Evolutionary conservation across 306 rosid species (phyloP).

Genomic region (Lithocarpus polystachyus): DNA sequence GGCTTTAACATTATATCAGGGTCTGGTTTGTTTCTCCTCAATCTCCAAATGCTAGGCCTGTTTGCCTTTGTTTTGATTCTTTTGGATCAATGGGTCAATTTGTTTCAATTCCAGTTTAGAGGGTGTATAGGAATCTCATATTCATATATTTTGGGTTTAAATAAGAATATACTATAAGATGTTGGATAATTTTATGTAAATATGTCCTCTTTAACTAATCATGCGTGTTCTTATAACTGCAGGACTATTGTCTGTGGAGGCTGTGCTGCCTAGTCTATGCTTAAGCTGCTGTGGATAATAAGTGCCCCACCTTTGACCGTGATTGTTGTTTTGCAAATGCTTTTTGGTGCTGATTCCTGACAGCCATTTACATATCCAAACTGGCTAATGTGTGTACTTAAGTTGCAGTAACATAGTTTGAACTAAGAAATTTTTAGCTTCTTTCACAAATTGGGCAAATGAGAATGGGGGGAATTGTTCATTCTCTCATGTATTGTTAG

Average conservation of each 20-base stretch:
- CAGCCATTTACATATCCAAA: constrained; percentile 22
- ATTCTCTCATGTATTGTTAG: constrained; percentile 58
- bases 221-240: constrained; percentile 10
- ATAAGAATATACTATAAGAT: no score
- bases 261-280: constrained; percentile 47
- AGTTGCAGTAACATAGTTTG: constrained; percentile 22
- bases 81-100: no score
- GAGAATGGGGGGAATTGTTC: constrained; percentile 71
- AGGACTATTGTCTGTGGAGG: constrained; percentile 86
- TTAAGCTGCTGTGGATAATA: constrained; percentile 2
- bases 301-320: constrained; percentile 11
- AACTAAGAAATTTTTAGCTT: constrained; percentile 6
- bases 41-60: no score
- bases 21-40: no score
- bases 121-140: no score
- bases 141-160: no score
- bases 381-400: constrained; percentile 35
- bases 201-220: neutral
- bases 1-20: no score
- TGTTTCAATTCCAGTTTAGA: no score
- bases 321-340: constrained; percentile 23
- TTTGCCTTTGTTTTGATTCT: no score
- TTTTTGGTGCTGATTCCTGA: constrained; percentile 35
- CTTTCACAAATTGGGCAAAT: constrained; percentile 21
- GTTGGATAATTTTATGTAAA: no score